phyloP scores from a whole-genome alignment of 225 moss, liverwort and hornwort species.

The Anthoceros angustus region DNA sequence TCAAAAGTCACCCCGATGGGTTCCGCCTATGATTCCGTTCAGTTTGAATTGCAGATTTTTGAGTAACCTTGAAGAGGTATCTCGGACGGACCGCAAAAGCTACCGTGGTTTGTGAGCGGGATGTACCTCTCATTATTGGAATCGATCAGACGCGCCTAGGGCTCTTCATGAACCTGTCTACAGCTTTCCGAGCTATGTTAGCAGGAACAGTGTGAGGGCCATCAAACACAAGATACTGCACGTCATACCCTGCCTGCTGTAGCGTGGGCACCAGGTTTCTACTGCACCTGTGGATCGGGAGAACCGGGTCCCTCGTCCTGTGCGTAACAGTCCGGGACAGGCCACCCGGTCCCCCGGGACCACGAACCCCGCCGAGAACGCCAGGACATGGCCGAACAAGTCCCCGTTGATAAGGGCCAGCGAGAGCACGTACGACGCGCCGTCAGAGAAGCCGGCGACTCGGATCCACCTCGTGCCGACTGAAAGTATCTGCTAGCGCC shows the following conservation, averaged over 20 bases:
- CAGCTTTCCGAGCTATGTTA: background rate
- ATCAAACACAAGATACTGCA: background rate
- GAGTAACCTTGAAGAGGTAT: conserved; percentile 76
- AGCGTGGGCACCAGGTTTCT: background rate
- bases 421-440: background rate
- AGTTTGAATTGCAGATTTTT: conserved; percentile 51
- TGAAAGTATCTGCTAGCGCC: background rate
- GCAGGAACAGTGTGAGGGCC: background rate
- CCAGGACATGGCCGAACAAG: background rate
- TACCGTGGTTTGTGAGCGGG: background rate
- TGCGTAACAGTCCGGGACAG: background rate
- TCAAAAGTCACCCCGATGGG: too few relatives aligned
- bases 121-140: background rate
- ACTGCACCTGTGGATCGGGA: background rate
- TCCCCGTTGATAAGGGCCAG: background rate
- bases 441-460: conserved; percentile 3
- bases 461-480: background rate
- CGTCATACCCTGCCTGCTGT: background rate
- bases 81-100: conserved; percentile 44
- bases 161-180: background rate
- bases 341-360: background rate
- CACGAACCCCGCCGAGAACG: background rate
- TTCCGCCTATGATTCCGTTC: background rate
- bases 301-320: background rate
- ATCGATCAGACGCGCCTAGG: background rate